A percentile compares a stretch with the other conserved stretches of the same genome.
Conservation (phyloP, 768 basidiomycete genomes). For the Chalciporus piperatus region DNA sequence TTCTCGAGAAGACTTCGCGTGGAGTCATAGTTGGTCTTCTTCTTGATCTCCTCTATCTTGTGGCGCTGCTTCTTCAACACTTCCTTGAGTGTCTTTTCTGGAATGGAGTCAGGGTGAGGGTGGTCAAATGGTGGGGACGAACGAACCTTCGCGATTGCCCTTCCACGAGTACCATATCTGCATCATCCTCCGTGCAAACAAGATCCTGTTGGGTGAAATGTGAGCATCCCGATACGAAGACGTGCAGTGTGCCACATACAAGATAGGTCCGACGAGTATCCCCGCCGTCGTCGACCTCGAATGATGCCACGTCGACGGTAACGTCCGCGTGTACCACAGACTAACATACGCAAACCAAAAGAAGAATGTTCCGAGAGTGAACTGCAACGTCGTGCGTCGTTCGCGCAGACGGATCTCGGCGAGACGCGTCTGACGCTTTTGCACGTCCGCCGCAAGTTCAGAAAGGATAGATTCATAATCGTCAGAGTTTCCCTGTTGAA, state of each 20-base stretch:
- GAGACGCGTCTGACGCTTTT: constrained; percentile 68
- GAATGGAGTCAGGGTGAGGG: not conserved
- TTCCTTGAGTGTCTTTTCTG: constrained; percentile 77
- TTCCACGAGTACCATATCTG: constrained; percentile 82
- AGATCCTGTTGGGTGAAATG: constrained; percentile 42
- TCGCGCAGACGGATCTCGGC: constrained; percentile 86
- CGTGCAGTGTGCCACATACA: constrained; percentile 49
- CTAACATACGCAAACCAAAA: constrained; percentile 70
- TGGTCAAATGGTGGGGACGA: not conserved
- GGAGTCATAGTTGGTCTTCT: constrained; percentile 93
- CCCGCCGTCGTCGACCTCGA: constrained; percentile 38
- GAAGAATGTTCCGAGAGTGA: constrained; percentile 75
- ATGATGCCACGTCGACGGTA: constrained; percentile 40
- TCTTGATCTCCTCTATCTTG: constrained; percentile 95
- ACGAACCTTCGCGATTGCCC: constrained; percentile 73
- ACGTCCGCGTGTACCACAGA: constrained; percentile 65
- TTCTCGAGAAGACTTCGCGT: constrained; percentile 88
- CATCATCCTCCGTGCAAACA: constrained; percentile 77
- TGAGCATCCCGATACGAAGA: not conserved
- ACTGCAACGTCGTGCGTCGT: constrained; percentile 70
- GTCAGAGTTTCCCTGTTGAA: constrained; percentile 35
- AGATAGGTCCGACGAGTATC: constrained; percentile 70
- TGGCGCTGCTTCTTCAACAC: constrained; percentile 76
- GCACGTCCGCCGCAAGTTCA: constrained; percentile 62
- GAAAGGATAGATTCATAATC: constrained; percentile 78